Percentiles rank a stretch among this genome's conserved stretches.
These are phyloP conservation scores for Choanephora cucurbitarum DNA, from an alignment of 371 early-diverging fungal genomes.

Conservation along the genomic window DNA sequence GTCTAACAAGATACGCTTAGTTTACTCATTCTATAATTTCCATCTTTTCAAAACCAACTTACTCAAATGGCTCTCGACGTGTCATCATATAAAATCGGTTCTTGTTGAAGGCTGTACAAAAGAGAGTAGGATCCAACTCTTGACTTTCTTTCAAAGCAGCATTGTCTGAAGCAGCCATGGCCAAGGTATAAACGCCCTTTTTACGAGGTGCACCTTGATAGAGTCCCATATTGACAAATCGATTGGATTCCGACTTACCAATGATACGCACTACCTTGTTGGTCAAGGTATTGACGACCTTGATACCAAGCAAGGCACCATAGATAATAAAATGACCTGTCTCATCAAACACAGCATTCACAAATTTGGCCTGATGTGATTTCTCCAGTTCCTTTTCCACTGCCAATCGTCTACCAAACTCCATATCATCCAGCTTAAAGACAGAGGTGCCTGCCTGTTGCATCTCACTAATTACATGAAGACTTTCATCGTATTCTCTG, in stretches of 20 bases:
- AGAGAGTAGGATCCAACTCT: slow-evolving; percentile 81
- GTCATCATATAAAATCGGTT: slow-evolving; percentile 95
- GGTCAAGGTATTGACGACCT: slow-evolving; percentile 82
- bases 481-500: slow-evolving; percentile 90
- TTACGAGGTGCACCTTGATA: slow-evolving; percentile 89
- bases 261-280: slow-evolving; percentile 84
- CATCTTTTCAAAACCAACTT: slow-evolving; percentile 10
- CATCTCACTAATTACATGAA: slow-evolving; percentile 82
- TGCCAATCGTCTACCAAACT: slow-evolving; percentile 93
- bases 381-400: slow-evolving; percentile 87
- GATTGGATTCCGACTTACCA: slow-evolving; percentile 88
- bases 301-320: slow-evolving; percentile 92
- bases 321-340: slow-evolving; percentile 88
- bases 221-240: slow-evolving; percentile 87
- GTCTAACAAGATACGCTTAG: slow-evolving; percentile 17
- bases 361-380: slow-evolving; percentile 62
- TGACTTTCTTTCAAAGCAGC: slow-evolving; percentile 73
- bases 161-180: slow-evolving; percentile 90
- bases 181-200: slow-evolving; percentile 77
- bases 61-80: slow-evolving; percentile 82
- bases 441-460: slow-evolving; percentile 83
- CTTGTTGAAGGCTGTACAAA: slow-evolving; percentile 87
- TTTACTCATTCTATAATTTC: no score
- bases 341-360: slow-evolving; percentile 93
- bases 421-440: slow-evolving; percentile 92